phyloP scores from a whole-genome alignment of 2,329 filamentous ascomycete species.

The Fusarium multiceps region DNA sequence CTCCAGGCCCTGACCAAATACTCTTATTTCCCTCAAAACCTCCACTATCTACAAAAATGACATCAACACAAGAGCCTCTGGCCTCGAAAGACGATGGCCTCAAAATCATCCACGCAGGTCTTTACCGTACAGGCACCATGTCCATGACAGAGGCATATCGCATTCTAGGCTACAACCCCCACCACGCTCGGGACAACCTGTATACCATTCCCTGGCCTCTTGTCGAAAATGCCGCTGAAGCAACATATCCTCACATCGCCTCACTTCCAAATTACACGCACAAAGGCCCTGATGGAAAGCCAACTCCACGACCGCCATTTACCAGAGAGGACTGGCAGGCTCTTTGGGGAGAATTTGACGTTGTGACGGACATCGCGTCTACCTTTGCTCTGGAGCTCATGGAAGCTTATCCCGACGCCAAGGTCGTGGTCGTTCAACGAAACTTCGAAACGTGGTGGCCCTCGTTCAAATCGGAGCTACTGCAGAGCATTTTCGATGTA shows the following conservation, averaged over 20 bases:
- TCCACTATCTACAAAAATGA: background rate
- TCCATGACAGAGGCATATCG: slow-evolving; percentile 22
- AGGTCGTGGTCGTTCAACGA: slow-evolving; percentile 2
- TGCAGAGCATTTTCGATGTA: background rate
- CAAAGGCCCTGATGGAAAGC: background rate
- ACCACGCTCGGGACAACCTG: slow-evolving; percentile 1
- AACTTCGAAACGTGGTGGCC: slow-evolving; percentile 19
- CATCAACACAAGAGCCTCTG: background rate
- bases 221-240: slow-evolving; percentile 20
- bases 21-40: background rate
- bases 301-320: background rate
- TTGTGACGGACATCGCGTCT: slow-evolving; percentile 9
- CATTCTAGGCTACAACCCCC: background rate
- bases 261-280: background rate
- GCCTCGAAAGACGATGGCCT: background rate
- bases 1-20: too few species aligned
- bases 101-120: slow-evolving; percentile 9
- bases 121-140: slow-evolving; percentile 11
- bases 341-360: slow-evolving; percentile 14
- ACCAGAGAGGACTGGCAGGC: background rate
- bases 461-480: background rate
- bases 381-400: slow-evolving; percentile 9
- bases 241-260: slow-evolving; percentile 13
- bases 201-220: background rate
- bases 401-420: slow-evolving; percentile 15